Base-by-base conservation (phyloP, 2,329 filamentous ascomycete genomes). In the Trichophyton equinum region DNA sequence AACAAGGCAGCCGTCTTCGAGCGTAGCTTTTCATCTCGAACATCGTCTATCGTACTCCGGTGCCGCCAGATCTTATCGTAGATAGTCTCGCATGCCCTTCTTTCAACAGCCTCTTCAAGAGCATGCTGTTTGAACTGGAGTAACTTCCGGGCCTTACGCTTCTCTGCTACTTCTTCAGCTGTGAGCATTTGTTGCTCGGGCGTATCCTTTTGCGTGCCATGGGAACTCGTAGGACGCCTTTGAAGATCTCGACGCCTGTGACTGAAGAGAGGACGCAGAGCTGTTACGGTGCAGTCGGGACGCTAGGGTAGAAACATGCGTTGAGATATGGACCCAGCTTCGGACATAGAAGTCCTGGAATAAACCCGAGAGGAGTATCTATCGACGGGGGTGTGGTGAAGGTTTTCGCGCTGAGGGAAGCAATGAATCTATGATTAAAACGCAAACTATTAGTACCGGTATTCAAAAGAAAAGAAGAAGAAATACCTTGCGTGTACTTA, bases 291-390 rank as follows among this genome's bases (percentile, higher is more conserved):
- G 87, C 66, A 94, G 83, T 47, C 85, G 83, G 20, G 86, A 87
- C 1, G 88, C 87, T 13, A 96, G 79, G 1, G 87, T 84, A 40
- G 86, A 87, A 65, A 96, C 89, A 71, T 97, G 91, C 0, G 90
- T 96, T 59, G 84, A 83, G 62, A 97, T 91, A 67, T 94, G 89
- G 85, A 81, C 9, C 90, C 87, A 22, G 91, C 89, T 61, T 61
- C 85, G 82, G 47, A 82, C 78, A 71, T 99, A 99, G 73, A 97
- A 99, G 61, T 95, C 90, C 74, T 99, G 94, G 71, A 97, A 97
- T 59, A 94, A 80, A n/a, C 83, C 81, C 7, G 91, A 87, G 15
- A 97, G 81, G 81, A 64, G 83, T 86, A 56, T 95, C 90, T 69
- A 95, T 87, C 53, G 83, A 88, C 0, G 94, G 86, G 4, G 94